phyloP scores from a whole-genome alignment of 2,329 filamentous ascomycete species.

The Venturia oleaginea region DNA sequence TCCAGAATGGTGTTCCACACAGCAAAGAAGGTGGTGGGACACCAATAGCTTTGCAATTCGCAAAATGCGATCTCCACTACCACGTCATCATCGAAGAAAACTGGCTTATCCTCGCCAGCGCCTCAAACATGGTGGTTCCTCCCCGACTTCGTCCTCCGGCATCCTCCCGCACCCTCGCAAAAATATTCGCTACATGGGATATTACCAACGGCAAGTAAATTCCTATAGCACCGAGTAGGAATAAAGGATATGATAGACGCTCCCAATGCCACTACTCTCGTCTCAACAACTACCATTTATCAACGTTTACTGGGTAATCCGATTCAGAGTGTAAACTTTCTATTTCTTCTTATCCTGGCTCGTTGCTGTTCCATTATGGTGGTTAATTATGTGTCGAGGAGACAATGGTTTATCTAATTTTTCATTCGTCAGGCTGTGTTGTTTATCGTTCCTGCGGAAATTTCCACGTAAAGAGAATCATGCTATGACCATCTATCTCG shows the following conservation, averaged over 20 bases:
- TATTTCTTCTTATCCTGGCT: neutral
- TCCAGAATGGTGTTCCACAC: conserved; percentile 27
- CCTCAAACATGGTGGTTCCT: too few species aligned
- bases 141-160: too few species aligned
- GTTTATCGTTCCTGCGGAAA: too few species aligned
- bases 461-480: neutral
- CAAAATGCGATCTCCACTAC: conserved; percentile 23
- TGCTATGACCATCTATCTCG: neutral
- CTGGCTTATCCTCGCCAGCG: too few species aligned
- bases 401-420: conserved; percentile 20
- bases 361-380: neutral
- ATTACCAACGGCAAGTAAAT: neutral
- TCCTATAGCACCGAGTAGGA: neutral
- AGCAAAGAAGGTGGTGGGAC: neutral
- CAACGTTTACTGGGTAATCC: neutral
- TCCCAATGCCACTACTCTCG: neutral
- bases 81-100: conserved; percentile 28
- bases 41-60: conserved; percentile 18
- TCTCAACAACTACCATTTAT: neutral
- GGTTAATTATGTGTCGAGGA: conserved; percentile 17
- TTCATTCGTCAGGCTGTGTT: conserved; percentile 1
- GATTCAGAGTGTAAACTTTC: too few species aligned
- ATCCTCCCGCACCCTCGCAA: conserved; percentile 25
- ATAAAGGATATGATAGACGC: conserved; percentile 1
- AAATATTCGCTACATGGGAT: conserved; percentile 24